Evolutionary conservation across 2,329 filamentous ascomycete species (phyloP), one percentile per base, ranked within the genome.

Genomic region (Hymenoscyphus repandus): DNA sequence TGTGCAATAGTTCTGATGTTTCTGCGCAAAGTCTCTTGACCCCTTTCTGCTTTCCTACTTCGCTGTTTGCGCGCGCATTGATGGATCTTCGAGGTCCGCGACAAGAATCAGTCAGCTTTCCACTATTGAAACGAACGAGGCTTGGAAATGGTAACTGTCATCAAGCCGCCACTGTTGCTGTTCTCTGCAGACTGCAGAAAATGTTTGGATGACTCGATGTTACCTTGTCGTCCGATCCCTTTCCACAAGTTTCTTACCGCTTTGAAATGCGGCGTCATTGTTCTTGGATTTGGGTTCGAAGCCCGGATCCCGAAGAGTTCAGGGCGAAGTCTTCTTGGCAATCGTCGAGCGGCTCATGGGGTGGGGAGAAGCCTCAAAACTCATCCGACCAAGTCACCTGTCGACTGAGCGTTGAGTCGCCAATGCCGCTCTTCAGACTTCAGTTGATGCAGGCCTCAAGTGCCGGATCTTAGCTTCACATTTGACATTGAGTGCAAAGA

Each of bases 21-120:
- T 27, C 22, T 27, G 22, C 22, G 7, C 22, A 27, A 27, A 27
- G 22, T 27, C 22, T 27, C 22, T 7, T 27, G 22, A 27, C 22
- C 22, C 22, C 22, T 27, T 27, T 27, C 22, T 27, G 22, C 22
- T 4, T 27, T 27, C 7, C 22, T 27, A 4, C 22, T 27, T 7
- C 20, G n/a, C 12, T 39, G 12, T 47, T 15, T 20, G 39, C 30
- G 48, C 51, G 39, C 30, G 48, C 51, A 50, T 50, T 47, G 45
- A 45, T 37, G 36, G 45, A 44, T 32, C 27, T 36, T 48, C 33
- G 10, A 39, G 22, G 6, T 31, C 46, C 49, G 47, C 34, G 46
- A 56, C 48, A 43, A 20, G 39, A 36, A 36, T 27, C 34, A 27
- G 38, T 22, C 9, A 38, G 10, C 32, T 27, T 27, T 43, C 22